Conservation (phyloP, 352 stramenopile genomes). For the Pythium sp. region DNA sequence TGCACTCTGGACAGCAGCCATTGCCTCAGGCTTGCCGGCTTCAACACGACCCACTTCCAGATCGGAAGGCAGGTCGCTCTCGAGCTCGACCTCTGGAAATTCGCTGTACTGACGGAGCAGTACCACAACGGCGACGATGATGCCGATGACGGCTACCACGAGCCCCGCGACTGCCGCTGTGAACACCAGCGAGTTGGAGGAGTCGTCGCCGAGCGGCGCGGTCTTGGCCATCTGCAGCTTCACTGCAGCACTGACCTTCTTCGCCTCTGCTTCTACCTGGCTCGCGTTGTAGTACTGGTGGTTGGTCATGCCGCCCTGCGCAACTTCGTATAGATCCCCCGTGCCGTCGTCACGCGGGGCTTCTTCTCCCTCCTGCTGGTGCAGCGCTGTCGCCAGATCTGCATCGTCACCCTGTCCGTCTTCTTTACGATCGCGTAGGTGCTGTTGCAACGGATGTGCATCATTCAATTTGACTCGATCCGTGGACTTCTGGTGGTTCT, state of each 20-base stretch:
- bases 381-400: not conserved
- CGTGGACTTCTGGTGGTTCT: not conserved
- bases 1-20: not conserved
- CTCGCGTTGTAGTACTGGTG: slow-evolving; percentile 14
- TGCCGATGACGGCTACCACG: slow-evolving; percentile 16
- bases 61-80: slow-evolving; percentile 11
- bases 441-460: not conserved
- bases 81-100: slow-evolving; percentile 5
- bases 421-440: not conserved
- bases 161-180: slow-evolving; percentile 14
- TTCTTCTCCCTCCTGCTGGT: not conserved
- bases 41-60: not conserved
- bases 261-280: slow-evolving; percentile 5
- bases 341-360: not conserved
- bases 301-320: not conserved
- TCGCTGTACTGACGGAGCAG: slow-evolving; percentile 17
- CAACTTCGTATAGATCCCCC: not conserved
- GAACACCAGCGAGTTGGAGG: slow-evolving; percentile 14
- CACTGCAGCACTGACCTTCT: slow-evolving; percentile 12
- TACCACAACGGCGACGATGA: slow-evolving; percentile 20
- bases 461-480: not conserved
- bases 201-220: slow-evolving; percentile 13
- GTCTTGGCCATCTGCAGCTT: slow-evolving; percentile 20
- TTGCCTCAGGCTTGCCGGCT: not conserved
- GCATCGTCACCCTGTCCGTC: not conserved